phyloP scores from a whole-genome alignment of 2,329 filamentous ascomycete genomes.

The Hypoxylon rubiginosum region DNA sequence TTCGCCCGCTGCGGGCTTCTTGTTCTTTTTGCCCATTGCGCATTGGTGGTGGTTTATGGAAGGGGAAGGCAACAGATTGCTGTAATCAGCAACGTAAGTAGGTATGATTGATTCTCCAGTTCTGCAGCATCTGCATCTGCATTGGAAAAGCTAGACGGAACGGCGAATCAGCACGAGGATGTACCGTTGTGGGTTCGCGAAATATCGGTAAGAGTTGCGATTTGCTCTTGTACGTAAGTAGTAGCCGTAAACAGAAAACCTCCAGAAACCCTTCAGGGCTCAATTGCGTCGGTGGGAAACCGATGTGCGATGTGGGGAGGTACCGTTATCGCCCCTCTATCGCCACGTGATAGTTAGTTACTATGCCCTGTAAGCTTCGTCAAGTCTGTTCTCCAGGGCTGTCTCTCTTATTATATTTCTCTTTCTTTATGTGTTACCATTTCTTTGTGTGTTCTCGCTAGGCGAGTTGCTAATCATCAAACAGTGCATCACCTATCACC shows the following conservation, averaged over 20 bases:
- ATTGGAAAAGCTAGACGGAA: not conserved
- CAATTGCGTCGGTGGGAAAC: slow-evolving; percentile 33
- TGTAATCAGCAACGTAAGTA: slow-evolving; percentile 1
- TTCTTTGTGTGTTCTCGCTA: too few relatives aligned
- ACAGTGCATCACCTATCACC: too few relatives aligned
- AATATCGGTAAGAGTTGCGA: slow-evolving; percentile 19
- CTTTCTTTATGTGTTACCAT: not conserved
- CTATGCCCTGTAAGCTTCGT: not conserved
- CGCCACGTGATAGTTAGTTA: slow-evolving; percentile 36
- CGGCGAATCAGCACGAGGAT: slow-evolving; percentile 23
- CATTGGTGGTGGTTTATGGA: slow-evolving; percentile 31
- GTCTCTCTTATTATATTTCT: too few relatives aligned
- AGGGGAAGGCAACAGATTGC: not conserved
- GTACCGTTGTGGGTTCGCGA: slow-evolving; percentile 20
- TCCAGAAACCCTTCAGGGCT: too few relatives aligned
- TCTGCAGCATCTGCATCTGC: slow-evolving; percentile 4
- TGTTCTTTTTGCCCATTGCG: slow-evolving; percentile 64
- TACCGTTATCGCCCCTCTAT: slow-evolving; percentile 30
- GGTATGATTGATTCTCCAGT: slow-evolving; percentile 18
- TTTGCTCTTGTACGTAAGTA: slow-evolving; percentile 7
- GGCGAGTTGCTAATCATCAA: too few relatives aligned
- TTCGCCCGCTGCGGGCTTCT: slow-evolving; percentile 54
- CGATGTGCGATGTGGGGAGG: slow-evolving; percentile 19
- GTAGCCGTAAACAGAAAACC: slow-evolving; percentile 15
- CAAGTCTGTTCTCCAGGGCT: too few relatives aligned